Percentiles rank a stretch among this genome's conserved stretches.
Evolutionary conservation across 495 filamentous ascomycete genomes (phyloP).

Genomic region (Daldinia concentrica): DNA sequence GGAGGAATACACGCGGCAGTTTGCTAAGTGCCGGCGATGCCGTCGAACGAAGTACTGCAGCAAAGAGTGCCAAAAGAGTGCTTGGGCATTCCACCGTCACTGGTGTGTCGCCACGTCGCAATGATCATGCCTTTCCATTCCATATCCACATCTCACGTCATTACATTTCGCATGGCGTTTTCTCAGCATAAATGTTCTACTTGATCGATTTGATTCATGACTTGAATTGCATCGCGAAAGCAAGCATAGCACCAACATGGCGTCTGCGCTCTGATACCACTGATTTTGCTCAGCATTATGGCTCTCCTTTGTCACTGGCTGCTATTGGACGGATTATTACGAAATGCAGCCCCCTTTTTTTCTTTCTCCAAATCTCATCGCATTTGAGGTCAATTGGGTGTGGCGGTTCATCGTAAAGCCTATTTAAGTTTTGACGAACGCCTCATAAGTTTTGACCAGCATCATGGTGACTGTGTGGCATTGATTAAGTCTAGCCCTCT

Average conservation of each 20-base stretch:
- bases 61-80: conserved; percentile 99
- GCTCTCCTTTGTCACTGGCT: conserved; percentile 44
- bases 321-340: conserved; percentile 33
- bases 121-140: conserved; percentile 45
- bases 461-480: conserved; percentile 10
- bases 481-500: conserved; percentile 9
- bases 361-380: conserved; percentile 27
- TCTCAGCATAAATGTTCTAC: conserved; percentile 49
- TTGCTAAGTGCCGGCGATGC: conserved; percentile 96
- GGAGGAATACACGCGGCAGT: conserved; percentile 95
- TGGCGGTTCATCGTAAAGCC: conserved; percentile 16
- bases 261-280: conserved; percentile 51
- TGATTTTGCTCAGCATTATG: conserved; percentile 49
- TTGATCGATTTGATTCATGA: conserved; percentile 47
- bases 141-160: conserved; percentile 38
- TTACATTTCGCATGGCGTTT: conserved; percentile 46
- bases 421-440: not conserved
- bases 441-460: conserved; percentile 10
- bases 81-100: conserved; percentile 96
- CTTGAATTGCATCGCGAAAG: conserved; percentile 52
- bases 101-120: conserved; percentile 87
- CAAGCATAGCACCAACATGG: conserved; percentile 52
- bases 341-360: conserved; percentile 22
- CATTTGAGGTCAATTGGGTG: conserved; percentile 8
- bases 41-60: conserved; percentile 99